phyloP scores from a whole-genome alignment of 495 filamentous ascomycete genomes.

The Xylaria bambusicola region DNA sequence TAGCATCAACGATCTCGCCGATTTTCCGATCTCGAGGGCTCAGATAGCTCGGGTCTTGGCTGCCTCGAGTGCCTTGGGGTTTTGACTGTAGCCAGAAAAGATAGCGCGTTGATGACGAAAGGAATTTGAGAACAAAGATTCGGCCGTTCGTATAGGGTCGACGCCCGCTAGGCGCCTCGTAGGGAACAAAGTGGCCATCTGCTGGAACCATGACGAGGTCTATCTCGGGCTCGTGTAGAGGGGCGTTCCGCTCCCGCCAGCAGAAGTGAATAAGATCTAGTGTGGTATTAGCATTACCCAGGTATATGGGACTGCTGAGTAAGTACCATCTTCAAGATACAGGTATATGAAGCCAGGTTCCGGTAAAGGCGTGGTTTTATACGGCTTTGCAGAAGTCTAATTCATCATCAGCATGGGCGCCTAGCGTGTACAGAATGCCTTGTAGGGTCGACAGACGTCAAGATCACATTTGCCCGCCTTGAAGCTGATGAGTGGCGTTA shows the following conservation, averaged over 20 bases:
- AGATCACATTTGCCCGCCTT: constrained; percentile 92
- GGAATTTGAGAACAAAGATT: constrained; percentile 92
- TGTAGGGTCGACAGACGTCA: constrained; percentile 63
- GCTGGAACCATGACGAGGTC: constrained; percentile 56
- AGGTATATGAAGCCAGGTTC: constrained; percentile 90
- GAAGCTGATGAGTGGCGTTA: constrained; percentile 87
- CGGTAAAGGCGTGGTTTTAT: constrained; percentile 65
- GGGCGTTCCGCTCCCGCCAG: constrained; percentile 66
- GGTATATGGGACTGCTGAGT: background rate
- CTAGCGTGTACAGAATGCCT: background rate
- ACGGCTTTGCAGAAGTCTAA: constrained; percentile 61
- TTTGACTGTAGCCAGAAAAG: constrained; percentile 97
- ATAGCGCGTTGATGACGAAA: constrained; percentile 85
- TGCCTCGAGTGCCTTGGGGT: constrained; percentile 69
- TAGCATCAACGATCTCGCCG: constrained; percentile 77
- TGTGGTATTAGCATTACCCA: constrained; percentile 22
- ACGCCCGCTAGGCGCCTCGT: constrained; percentile 55
- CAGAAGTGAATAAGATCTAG: constrained; percentile 90
- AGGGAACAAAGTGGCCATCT: constrained; percentile 82
- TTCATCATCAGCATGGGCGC: constrained; percentile 31
- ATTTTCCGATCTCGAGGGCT: constrained; percentile 78
- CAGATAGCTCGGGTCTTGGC: constrained; percentile 66
- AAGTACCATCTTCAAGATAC: constrained; percentile 83
- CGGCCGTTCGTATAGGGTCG: constrained; percentile 76
- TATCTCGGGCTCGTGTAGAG: constrained; percentile 34